Evolutionary conservation across 2,329 filamentous ascomycete species (phyloP), one percentile per base, ranked within the genome.

Genomic region (Paracoccidioides lutzii): DNA sequence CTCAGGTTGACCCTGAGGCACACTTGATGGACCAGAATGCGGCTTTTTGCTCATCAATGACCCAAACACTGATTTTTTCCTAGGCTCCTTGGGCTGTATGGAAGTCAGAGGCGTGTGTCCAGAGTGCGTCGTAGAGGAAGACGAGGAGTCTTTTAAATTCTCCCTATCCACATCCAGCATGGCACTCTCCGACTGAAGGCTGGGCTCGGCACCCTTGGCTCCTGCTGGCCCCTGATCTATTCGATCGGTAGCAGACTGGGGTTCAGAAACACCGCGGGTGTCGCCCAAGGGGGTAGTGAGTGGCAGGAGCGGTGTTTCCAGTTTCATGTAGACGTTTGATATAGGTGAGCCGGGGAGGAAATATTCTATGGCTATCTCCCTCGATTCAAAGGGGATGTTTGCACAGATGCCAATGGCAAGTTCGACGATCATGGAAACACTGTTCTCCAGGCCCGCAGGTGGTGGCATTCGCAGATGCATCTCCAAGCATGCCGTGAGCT

Each of bases 391-490:
- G 0, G 93, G 91, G 48, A 97, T 74, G 67, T 96, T 94, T 57
- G 85, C 81, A 0, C 88, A 83, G 60, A 98, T 90, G 58, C 84
- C 85, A 35, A 97, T 81, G 0, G 90, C 89, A 52, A 97, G 79
- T 71, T 96, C 90, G 55, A 96, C 80, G 68, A 98, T 97, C 83
- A 93, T 95, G 55, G 85, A 84, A 2, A 90, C 87, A 59, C 88
- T 90, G 53, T 88, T 90, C 61, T 91, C 85, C n/a, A 97, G 79
- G 7, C 90, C 90, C 1, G 83, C 73, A 0, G 89, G 88, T 0
- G 88, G 80, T 1, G 90, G 88, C 9, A 88, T 85, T 56, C 82
- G 79, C 51, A 97, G 77, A 65, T 88, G 83, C 65, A 85, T 82
- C 58, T 84, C 83, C 38, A 98, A 73, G 35, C 80, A 82, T 4